Evolutionary conservation across 805 yeast genomes (phyloP), one percentile per base, ranked within the genome.

Genomic region (Starmerella floricola): DNA sequence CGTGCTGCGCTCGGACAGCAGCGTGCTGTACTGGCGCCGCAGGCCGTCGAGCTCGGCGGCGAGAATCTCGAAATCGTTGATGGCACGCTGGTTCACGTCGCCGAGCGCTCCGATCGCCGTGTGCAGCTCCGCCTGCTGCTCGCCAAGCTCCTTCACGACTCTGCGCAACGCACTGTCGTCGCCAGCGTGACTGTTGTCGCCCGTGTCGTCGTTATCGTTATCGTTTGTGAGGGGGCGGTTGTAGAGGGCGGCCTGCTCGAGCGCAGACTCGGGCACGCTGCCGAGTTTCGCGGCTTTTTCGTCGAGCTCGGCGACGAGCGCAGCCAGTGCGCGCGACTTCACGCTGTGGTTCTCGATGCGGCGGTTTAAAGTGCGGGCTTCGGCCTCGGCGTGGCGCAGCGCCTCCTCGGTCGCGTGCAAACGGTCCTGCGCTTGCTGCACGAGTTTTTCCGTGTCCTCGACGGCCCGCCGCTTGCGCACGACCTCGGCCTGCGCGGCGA

Each of bases 31-130:
- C 53, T 96, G 74, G 19, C 62, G 65, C 1, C 69, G 69, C 45
- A 88, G 64, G 4, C 76, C 79, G 36, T 74, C 78, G 41, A 80
- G 69, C 59, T 87, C 91, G 44, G 71, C 74, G 16, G 80, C 73
- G 57, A 85, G 86, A 31, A 74, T 76, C 38, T 69, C 63, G 55
- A 71, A 83, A 56, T 87, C 95, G 53, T 87, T 96, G 50, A 81
- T 65, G 0, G 97, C 95, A 55, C 85, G 83, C 57, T 80, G 81
- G 62, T 88, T 88, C 38, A 91, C 81, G 58, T 85, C 93, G 19
- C 74, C 72, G 57, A 73, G 79, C 51, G 73, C 68, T 34, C 74
- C 71, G 31, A 88, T 63, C 21, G 26, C 8, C 17, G n/a, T n/a
- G 17, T 18, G 8, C 27, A 33, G 72, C 74, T 19, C 6, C 27